Percentiles rank a stretch among this genome's conserved stretches.
Conservation (phyloP, 164 flowering plant genomes). For the Kalanchoe fedtschenkoi region DNA sequence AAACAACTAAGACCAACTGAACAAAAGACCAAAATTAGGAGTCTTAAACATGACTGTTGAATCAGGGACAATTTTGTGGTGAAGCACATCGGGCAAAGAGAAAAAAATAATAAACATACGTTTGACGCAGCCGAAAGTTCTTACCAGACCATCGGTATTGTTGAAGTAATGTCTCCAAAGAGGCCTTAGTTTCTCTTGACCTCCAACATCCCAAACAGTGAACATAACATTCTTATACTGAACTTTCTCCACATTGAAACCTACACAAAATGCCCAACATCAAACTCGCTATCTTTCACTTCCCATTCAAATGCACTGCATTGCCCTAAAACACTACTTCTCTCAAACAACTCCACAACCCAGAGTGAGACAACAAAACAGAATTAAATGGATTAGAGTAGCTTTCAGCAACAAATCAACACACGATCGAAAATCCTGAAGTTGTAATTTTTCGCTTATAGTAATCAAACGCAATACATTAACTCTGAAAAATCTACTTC, state of each 20-base stretch:
- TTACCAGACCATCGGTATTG: conserved; percentile 96
- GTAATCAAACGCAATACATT: no score
- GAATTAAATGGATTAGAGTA: no score
- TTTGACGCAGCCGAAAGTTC: background rate
- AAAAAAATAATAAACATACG: background rate
- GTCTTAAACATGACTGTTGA: no score
- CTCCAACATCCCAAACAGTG: conserved; percentile 99
- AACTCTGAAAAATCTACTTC: no score
- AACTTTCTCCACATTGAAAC: conserved; percentile 98
- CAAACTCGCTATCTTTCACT: background rate
- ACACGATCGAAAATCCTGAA: background rate
- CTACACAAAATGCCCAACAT: conserved; percentile 25
- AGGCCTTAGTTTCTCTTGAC: conserved; percentile 93
- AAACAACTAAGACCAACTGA: no score
- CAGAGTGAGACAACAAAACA: no score
- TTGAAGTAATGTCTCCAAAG: conserved; percentile 98
- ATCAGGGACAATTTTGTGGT: no score
- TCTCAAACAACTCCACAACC: no score
- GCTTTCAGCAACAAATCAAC: background rate
- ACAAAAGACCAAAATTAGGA: no score
- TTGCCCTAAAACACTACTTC: no score
- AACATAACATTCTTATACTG: conserved; percentile 94
- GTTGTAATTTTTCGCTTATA: no score
- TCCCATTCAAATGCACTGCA: background rate
- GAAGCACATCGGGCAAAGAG: no score